Conservation (phyloP, 306 rosid species). For the Spatholobus suberectus region DNA sequence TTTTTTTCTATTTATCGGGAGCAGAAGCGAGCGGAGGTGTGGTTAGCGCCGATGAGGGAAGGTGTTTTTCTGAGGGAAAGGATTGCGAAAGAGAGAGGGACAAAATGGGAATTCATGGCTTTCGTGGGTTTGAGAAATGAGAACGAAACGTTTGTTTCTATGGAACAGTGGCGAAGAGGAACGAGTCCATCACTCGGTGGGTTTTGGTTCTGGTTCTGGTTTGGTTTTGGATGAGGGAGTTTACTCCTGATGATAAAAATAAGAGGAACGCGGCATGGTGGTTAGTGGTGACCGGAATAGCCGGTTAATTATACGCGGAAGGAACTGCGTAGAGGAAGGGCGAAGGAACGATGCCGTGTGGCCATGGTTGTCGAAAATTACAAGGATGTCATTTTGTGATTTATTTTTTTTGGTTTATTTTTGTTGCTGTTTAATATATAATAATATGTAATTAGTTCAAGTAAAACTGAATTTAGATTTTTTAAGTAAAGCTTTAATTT, state of each 20-base stretch:
- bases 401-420: not conserved
- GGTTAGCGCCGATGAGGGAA: conserved; percentile 80
- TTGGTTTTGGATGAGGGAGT: too few relatives aligned
- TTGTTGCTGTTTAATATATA: too few relatives aligned
- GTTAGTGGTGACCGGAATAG: conserved; percentile 37
- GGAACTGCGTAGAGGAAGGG: not conserved
- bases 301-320: conserved; percentile 44
- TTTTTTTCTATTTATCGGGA: conserved; percentile 49
- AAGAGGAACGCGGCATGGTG: conserved; percentile 23
- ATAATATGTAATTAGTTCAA: too few relatives aligned
- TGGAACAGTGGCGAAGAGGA: conserved; percentile 33
- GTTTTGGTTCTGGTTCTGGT: not conserved
- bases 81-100: conserved; percentile 54
- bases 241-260: not conserved
- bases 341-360: not conserved
- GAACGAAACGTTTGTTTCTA: not conserved
- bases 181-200: conserved; percentile 33
- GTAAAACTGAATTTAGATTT: too few relatives aligned
- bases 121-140: not conserved
- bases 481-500: too few relatives aligned
- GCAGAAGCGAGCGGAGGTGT: conserved; percentile 92
- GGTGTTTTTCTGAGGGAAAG: conserved; percentile 22
- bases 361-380: not conserved
- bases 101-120: conserved; percentile 60
- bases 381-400: not conserved